Percentiles rank a stretch among this genome's conserved stretches.
phyloP scores from a whole-genome alignment of 768 basidiomycete genomes.

The Tephrocybe sp. region DNA sequence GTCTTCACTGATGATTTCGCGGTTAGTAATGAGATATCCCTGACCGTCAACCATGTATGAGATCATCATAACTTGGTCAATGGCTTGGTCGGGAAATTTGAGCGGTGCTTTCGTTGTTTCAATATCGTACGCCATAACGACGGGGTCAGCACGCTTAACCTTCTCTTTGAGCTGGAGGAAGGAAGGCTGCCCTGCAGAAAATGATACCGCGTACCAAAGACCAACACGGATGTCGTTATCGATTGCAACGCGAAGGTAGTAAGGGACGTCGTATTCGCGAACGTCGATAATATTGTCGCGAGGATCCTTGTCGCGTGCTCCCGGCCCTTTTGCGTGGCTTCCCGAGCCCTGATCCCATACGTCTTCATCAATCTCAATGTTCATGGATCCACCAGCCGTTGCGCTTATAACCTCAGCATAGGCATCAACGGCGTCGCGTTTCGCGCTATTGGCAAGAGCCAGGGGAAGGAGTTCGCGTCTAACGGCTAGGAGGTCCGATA shows the following conservation, averaged over 20 bases:
- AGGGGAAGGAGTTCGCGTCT: slow-evolving; percentile 88
- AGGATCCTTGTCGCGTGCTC: slow-evolving; percentile 70
- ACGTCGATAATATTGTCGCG: slow-evolving; percentile 91
- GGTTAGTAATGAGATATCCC: slow-evolving; percentile 95
- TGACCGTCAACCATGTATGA: slow-evolving; percentile 99
- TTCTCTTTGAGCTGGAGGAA: slow-evolving; percentile 74
- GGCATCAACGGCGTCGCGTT: slow-evolving; percentile 93
- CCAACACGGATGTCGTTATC: slow-evolving; percentile 98
- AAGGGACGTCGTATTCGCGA: slow-evolving; percentile 95
- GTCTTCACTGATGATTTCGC: slow-evolving; percentile 95
- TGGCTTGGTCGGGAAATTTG: slow-evolving; percentile 94
- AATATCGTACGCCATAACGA: slow-evolving; percentile 99
- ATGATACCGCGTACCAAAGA: slow-evolving; percentile 93
- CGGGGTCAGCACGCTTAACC: slow-evolving; percentile 97
- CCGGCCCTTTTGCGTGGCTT: slow-evolving; percentile 27
- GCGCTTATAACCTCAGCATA: slow-evolving; percentile 94
- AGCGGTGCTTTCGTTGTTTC: slow-evolving; percentile 99
- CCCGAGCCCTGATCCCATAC: slow-evolving; percentile 46
- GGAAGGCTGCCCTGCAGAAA: slow-evolving; percentile 73
- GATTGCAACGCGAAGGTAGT: slow-evolving; percentile 98
- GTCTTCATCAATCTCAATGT: slow-evolving; percentile 66
- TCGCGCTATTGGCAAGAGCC: slow-evolving; percentile 86
- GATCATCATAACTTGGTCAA: slow-evolving; percentile 99
- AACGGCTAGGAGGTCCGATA: slow-evolving; percentile 86
- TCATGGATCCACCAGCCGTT: slow-evolving; percentile 64